Base-by-base conservation (phyloP, 2,329 filamentous ascomycete genomes). In the Pleoardoris graminearum region DNA sequence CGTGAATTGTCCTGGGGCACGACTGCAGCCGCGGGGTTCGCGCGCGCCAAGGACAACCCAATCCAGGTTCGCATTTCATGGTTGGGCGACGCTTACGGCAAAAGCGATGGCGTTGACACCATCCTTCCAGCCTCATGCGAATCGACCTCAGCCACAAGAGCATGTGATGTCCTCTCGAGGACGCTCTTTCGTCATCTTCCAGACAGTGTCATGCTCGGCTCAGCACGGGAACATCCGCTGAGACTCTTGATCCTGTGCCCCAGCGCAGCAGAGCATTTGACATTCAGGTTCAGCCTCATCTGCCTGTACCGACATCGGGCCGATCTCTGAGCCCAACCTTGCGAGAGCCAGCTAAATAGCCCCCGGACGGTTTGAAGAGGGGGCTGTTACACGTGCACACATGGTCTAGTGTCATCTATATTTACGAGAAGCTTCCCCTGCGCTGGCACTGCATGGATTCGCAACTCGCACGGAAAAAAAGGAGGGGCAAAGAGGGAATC, bases 221-320 rank as follows among this genome's bases (percentile, higher is more conserved):
- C 46, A 53, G 52, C 54, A 60, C 51, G 55, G 51, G 55, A 61
- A 52, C 58, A 50, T 43, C 55, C 54, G 46, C 48, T 53, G 50
- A 59, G 54, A 62, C 48, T 46, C 16, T 21, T 46, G 35, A 39
- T 49, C 54, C 25, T 45, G 57, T 56, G 54, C 50, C 46, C 48
- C 48, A 17, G 29, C 6, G 23, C 33, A 48, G 16, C 43, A 36
- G 45, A 23, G 29, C 46, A 33, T 29, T 27, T 41, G 27, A 30
- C 46, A 38, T n/a, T 48, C 27, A 14, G 22, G 36, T 22, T 41
- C 46, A 39, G 46, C 37, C 46, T 35, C 36, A 35, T 21, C 25
- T 42, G 21, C 29, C 21, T 36, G 22, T 37, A 53, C 48, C 57
- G 51, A 53, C 53, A 51, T 52, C 51, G 54, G 50, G 25, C 29